Evolutionary conservation across 768 basidiomycete species (phyloP).

Genomic region (Terana coerulea): DNA sequence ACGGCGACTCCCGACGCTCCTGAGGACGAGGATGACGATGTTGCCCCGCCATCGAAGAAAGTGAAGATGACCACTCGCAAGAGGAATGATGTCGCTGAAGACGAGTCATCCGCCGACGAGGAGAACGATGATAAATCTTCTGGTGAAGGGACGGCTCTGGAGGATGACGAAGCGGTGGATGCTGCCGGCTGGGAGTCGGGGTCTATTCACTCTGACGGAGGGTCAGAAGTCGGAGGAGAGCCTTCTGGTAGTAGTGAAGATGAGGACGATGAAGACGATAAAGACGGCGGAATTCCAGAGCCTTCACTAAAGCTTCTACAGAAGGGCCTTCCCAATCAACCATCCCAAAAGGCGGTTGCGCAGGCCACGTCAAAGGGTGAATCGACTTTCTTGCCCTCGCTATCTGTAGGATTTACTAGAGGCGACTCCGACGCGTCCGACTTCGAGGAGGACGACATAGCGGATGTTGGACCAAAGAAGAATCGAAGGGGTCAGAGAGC

Average conservation of each 20-base stretch:
- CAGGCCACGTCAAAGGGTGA: constrained; percentile 17
- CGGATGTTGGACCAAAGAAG: constrained; percentile 49
- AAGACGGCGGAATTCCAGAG: neutral
- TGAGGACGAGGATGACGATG: constrained; percentile 25
- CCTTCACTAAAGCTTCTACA: constrained; percentile 6
- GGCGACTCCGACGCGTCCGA: constrained; percentile 81
- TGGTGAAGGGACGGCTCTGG: neutral
- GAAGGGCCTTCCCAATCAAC: too few species aligned
- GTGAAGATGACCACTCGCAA: constrained; percentile 5
- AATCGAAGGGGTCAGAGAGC: constrained; percentile 93
- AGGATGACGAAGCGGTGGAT: constrained; percentile 23
- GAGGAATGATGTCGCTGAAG: constrained; percentile 1
- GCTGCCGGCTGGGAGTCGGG: constrained; percentile 54
- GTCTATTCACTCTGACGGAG: constrained; percentile 34
- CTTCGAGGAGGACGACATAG: constrained; percentile 54
- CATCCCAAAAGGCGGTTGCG: too few species aligned
- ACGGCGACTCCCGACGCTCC: constrained; percentile 20
- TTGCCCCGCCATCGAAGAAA: constrained; percentile 17
- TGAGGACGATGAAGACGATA: constrained; percentile 20
- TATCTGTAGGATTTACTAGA: constrained; percentile 79
- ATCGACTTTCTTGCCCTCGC: constrained; percentile 82
- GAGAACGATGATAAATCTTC: constrained; percentile 31
- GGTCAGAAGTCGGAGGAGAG: constrained; percentile 14
- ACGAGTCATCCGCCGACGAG: constrained; percentile 28
- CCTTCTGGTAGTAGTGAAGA: constrained; percentile 23